Conservation (phyloP, 2,329 filamentous ascomycete species). For the Coleophoma cylindrospora region DNA sequence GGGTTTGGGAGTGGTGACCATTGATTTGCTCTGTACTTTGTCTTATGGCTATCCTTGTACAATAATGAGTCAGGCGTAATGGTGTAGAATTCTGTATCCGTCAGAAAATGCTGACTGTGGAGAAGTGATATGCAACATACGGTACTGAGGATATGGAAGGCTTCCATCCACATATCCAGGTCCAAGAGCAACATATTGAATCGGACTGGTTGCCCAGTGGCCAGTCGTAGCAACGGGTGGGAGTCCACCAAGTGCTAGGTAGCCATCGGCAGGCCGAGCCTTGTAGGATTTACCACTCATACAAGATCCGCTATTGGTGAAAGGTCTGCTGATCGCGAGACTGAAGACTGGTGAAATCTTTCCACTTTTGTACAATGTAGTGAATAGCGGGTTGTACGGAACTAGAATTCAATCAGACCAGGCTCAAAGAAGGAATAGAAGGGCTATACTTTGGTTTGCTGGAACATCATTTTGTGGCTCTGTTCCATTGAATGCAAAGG, state of each 20-base stretch:
- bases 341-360: conserved; percentile 40
- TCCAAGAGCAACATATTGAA: conserved; percentile 3
- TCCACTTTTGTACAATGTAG: conserved; percentile 38
- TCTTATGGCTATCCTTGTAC: background rate
- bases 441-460: background rate
- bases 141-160: conserved; percentile 3
- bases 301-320: background rate
- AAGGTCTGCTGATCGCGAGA: conserved; percentile 35
- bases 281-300: conserved; percentile 5
- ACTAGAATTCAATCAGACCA: conserved; percentile 2
- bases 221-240: conserved; percentile 31
- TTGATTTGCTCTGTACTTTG: background rate
- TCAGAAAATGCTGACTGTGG: background rate
- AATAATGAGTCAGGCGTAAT: conserved; percentile 8
- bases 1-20: background rate
- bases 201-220: conserved; percentile 9
- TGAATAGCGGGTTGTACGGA: conserved; percentile 44
- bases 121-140: background rate
- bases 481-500: conserved; percentile 4
- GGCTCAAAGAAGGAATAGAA: background rate
- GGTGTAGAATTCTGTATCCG: conserved; percentile 7
- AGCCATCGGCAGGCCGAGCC: conserved; percentile 28
- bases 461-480: background rate
- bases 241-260: conserved; percentile 43
- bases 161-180: conserved; percentile 1